phyloP scores from a whole-genome alignment of 371 early-diverging fungal species.

The Globomyces sp. region DNA sequence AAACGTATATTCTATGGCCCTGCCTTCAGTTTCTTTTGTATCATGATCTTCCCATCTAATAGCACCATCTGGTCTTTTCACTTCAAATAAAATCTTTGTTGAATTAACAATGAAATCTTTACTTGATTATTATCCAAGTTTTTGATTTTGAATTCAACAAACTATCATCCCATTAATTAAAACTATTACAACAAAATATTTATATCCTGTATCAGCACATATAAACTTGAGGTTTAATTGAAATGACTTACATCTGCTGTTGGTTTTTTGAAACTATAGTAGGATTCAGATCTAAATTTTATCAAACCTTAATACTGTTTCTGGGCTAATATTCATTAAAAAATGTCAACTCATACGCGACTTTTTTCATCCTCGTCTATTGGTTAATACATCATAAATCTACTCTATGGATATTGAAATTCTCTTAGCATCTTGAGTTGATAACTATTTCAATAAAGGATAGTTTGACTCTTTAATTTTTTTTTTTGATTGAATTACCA shows the following conservation, averaged over 20 bases:
- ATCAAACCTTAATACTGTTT: slow-evolving; percentile 10
- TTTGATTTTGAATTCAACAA: slow-evolving; percentile 20
- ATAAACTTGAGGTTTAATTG: slow-evolving; percentile 8
- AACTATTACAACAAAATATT: not conserved
- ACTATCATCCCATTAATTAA: slow-evolving; percentile 9
- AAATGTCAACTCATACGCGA: not conserved
- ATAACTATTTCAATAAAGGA: no score
- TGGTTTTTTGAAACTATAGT: slow-evolving; percentile 16
- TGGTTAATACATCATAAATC: no score
- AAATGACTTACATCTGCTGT: slow-evolving; percentile 11
- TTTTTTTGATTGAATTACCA: no score
- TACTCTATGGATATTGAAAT: no score
- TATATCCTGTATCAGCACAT: slow-evolving; percentile 7
- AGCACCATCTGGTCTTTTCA: slow-evolving; percentile 32
- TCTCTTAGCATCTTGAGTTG: no score
- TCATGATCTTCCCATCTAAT: slow-evolving; percentile 32
- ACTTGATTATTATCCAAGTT: slow-evolving; percentile 15
- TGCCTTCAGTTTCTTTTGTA: slow-evolving; percentile 17
- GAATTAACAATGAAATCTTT: not conserved
- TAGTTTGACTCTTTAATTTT: no score
- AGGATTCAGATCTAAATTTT: not conserved
- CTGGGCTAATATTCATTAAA: slow-evolving; percentile 12
- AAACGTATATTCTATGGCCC: slow-evolving; percentile 40
- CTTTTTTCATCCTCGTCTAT: no score
- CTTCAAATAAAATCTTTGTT: slow-evolving; percentile 35